These are phyloP conservation scores for Phytophthora pseudosyringae DNA, from an alignment of 352 stramenopile genomes.

Conservation along the genomic window DNA sequence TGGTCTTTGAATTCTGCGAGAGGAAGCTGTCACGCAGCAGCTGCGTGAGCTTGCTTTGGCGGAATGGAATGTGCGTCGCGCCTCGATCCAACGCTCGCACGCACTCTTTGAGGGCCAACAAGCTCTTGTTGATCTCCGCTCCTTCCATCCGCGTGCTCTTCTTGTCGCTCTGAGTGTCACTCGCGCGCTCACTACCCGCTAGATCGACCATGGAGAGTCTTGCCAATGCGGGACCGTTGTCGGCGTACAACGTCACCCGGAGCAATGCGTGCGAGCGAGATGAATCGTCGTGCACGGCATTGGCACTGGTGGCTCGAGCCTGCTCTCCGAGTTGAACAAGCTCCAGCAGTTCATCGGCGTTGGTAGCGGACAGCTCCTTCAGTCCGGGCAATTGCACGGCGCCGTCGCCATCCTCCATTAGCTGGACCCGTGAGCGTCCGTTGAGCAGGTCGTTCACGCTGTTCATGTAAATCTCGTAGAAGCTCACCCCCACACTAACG, in stretches of 20 bases:
- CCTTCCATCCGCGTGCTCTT: conserved; percentile 94
- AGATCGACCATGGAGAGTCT: conserved; percentile 92
- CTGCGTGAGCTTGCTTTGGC: conserved; percentile 96
- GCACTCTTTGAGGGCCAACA: conserved; percentile 97
- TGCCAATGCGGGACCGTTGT: conserved; percentile 35
- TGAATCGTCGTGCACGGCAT: conserved; percentile 94
- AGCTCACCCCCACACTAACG: conserved; percentile 88
- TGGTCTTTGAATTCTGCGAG: conserved; percentile 90
- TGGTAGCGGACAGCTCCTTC: conserved; percentile 81
- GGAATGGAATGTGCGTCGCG: conserved; percentile 92
- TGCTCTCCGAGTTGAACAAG: conserved; percentile 91
- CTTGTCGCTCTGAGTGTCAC: conserved; percentile 91
- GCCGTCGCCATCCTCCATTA: conserved; percentile 93
- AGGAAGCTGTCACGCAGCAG: conserved; percentile 93
- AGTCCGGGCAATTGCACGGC: conserved; percentile 94
- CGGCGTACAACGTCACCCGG: conserved; percentile 75
- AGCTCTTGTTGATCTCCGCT: conserved; percentile 97
- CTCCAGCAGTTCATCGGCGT: conserved; percentile 87
- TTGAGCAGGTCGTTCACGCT: conserved; percentile 96
- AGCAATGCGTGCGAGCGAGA: conserved; percentile 94
- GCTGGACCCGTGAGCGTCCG: conserved; percentile 83
- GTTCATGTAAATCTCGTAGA: conserved; percentile 98
- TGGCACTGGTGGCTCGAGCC: conserved; percentile 93
- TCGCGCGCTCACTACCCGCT: conserved; percentile 93
- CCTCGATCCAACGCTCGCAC: conserved; percentile 94